Evolutionary conservation across 108 stramenopile species (phyloP), one percentile per base, ranked within the genome.

Genomic region (Epithemia pelagica): DNA sequence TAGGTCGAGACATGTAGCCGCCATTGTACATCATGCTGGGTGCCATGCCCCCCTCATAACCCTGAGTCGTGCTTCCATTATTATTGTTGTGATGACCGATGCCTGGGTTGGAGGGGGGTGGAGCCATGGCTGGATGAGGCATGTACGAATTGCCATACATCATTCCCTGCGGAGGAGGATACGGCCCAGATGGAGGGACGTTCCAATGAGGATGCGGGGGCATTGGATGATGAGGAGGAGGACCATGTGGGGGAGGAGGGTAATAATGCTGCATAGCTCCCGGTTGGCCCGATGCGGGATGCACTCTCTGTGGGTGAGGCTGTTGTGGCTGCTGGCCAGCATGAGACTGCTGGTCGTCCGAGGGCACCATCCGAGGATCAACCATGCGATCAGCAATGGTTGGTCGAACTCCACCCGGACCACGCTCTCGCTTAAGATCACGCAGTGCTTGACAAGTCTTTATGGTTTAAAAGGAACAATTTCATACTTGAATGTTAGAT

Each of bases 401-500:
- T 46, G 37, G 37, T 46, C 37, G 5, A 10, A 46, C 37, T 46
- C 37, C 37, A 46, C 37, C 37, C 5, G 37, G 37, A 46, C 37
- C 37, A 46, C 37, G 37, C 15, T 46, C 37, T 46, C 56, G 56
- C 56, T 58, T 58, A 7, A 23, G 26, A 27, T 58, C 56, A 7
- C 56, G 22, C 21, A 58, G 21, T 26, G 56, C 56, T n/a, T 58
- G 56, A n/a, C 56, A 58, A 5, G 56, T 58, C 56, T 58, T 58
- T 46, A n/a, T n/a, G n/a, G n/a, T n/a, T n/a, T n/a, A n/a, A n/a
- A n/a, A n/a, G n/a, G n/a, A n/a, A n/a, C n/a, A n/a, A n/a, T n/a
- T n/a, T n/a, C n/a, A n/a, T n/a, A n/a, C n/a, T n/a, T n/a, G n/a
- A n/a, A n/a, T n/a, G n/a, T n/a, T n/a, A n/a, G n/a, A n/a, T n/a